These are phyloP conservation scores for Cetraspora pellucida DNA, from an alignment of 192 early-diverging fungal species.

Conservation along the genomic window DNA sequence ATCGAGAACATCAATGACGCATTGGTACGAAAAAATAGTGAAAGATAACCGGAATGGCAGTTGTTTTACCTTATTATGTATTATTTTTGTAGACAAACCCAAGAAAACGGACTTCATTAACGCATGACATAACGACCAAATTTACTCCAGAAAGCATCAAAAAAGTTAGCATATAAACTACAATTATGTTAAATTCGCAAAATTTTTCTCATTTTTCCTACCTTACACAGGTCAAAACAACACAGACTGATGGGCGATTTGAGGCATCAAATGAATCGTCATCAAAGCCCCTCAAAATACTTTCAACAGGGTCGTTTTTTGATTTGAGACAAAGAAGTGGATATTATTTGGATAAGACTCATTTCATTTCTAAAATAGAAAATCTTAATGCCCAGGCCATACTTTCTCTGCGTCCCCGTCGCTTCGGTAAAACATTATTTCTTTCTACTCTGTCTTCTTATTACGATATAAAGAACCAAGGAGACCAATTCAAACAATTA, in stretches of 20 bases:
- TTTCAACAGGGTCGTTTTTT: constrained; percentile 25
- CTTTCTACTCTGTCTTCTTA: constrained; percentile 30
- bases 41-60: constrained; percentile 17
- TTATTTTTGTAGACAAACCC: constrained; percentile 30
- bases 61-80: constrained; percentile 32
- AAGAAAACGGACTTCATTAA: constrained; percentile 14
- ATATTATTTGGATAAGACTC: constrained; percentile 32
- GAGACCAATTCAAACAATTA: constrained; percentile 19
- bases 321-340: background rate
- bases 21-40: constrained; percentile 32
- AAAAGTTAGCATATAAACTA: constrained; percentile 16
- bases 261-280: too few species aligned
- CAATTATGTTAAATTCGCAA: background rate
- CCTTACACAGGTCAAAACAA: too few species aligned
- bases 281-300: background rate
- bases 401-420: constrained; percentile 25
- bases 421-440: constrained; percentile 27
- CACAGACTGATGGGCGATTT: too few species aligned
- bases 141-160: constrained; percentile 15
- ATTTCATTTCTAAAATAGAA: constrained; percentile 32
- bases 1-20: constrained; percentile 24
- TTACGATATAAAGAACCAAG: constrained; percentile 26
- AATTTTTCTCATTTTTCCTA: too few species aligned
- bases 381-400: constrained; percentile 23
- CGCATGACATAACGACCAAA: constrained; percentile 18